These are phyloP conservation scores for Pseudonitzschia pungens DNA, from an alignment of 108 stramenopile species.

Conservation along the genomic window DNA sequence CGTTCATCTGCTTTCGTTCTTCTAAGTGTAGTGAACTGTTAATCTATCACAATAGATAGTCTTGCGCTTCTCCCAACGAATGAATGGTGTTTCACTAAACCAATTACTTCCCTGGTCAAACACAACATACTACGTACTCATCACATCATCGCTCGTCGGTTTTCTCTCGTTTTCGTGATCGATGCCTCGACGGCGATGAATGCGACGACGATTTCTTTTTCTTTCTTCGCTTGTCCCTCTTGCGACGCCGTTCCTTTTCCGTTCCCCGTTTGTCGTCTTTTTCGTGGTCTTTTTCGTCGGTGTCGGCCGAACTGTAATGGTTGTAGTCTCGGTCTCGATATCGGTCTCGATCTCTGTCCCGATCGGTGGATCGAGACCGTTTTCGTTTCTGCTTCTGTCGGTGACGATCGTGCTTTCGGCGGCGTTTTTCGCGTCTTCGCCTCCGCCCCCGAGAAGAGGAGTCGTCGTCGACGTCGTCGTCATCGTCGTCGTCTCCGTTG, in stretches of 20 bases:
- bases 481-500: neutral
- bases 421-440: conserved; percentile 8
- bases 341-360: neutral
- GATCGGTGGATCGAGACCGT: neutral
- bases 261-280: conserved; percentile 15
- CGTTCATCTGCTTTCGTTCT: too few relatives aligned
- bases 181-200: conserved; percentile 6
- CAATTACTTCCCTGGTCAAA: too few relatives aligned
- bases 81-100: too few relatives aligned
- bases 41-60: too few relatives aligned
- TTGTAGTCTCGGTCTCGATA: too few relatives aligned
- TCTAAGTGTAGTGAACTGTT: too few relatives aligned
- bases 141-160: neutral
- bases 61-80: too few relatives aligned
- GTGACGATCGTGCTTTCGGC: conserved; percentile 12
- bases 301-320: too few relatives aligned
- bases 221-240: conserved; percentile 15
- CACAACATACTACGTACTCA: neutral
- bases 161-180: conserved; percentile 1
- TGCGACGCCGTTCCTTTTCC: conserved; percentile 5
- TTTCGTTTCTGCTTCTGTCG: conserved; percentile 14
- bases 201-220: conserved; percentile 16
- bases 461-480: conserved; percentile 7
- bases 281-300: too few relatives aligned
- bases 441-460: neutral